Base-by-base conservation (phyloP, 352 stramenopile species). In the Globisporangium cederbergense region DNA sequence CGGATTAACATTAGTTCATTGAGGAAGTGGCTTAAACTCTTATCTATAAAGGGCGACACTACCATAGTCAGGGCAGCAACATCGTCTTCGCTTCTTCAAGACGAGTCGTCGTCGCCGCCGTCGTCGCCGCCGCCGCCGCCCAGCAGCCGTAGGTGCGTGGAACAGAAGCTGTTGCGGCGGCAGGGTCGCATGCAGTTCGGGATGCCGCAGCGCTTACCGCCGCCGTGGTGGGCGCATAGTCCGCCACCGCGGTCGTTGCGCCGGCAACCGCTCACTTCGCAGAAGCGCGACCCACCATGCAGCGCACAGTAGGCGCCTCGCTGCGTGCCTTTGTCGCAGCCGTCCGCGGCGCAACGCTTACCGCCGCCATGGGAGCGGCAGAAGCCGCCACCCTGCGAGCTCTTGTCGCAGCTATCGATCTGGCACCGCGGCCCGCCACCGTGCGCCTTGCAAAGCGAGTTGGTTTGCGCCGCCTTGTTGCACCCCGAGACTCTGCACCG, bases 371-470 rank as follows among this genome's bases (percentile, higher is more conserved):
- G 88, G 32, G 83, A 90, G 13, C 86, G 82, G 66, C 85, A 96
- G 71, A 78, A 91, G 28, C 85, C 85, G 20, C 87, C 82, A 20
- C 84, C 85, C 64, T 94, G 81, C 20, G 81, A 90, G 60, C 80
- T 87, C 62, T 78, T 75, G 53, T 70, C 70, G 71, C 88, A 96
- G 46, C 73, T 74, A n/a, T 64, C 58, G 34, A 84, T 70, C 58
- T 90, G 74, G 73, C 88, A 96, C 38, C 88, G 88, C 34, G 79
- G 83, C 28, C 83, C 88, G 49, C 87, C 87, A 38, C 87, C 87
- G 66, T 96, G 87, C n/a, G 78, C 75, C 65, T 90, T 91, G 84
- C 88, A 96, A 57, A 93, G 67, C 45, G 83, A 86, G 71, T 90
- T 90, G 13, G 83, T 89, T 70, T 94, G 85, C 0, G 83, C 81